These are phyloP conservation scores for Aspergillus ibericus DNA, from an alignment of 2,329 filamentous ascomycete genomes.

Conservation along the genomic window DNA sequence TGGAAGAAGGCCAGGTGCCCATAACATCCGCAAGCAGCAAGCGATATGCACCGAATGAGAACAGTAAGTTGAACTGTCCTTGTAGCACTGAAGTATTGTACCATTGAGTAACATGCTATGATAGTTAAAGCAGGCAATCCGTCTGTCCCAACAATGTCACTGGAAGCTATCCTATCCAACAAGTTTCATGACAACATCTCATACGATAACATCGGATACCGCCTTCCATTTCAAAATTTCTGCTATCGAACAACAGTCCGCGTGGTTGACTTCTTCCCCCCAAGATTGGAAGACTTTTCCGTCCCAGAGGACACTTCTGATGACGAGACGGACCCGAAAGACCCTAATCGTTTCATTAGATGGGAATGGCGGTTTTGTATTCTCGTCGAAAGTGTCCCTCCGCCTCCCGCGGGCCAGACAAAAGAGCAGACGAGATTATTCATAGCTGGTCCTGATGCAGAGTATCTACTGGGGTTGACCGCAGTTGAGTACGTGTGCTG, in stretches of 20 bases:
- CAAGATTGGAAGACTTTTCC: constrained; percentile 69
- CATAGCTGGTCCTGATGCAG: constrained; percentile 62
- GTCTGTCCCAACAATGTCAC: constrained; percentile 39
- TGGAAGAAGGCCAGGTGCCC: constrained; percentile 31
- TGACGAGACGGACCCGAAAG: constrained; percentile 33
- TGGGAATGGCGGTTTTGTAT: constrained; percentile 89
- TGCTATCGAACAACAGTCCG: constrained; percentile 70
- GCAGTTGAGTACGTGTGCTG: constrained; percentile 53
- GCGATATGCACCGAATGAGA: constrained; percentile 40
- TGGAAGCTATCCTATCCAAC: constrained; percentile 53
- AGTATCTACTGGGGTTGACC: constrained; percentile 56
- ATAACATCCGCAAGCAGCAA: constrained; percentile 25
- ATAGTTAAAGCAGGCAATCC: constrained; percentile 51
- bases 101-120: constrained; percentile 9
- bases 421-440: constrained; percentile 63
- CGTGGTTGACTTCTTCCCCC: constrained; percentile 79
- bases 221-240: constrained; percentile 70
- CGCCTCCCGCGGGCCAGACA: constrained; percentile 33
- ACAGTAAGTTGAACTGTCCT: constrained; percentile 37
- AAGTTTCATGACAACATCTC: constrained; percentile 49
- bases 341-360: constrained; percentile 23
- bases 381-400: constrained; percentile 68
- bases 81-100: not conserved
- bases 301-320: constrained; percentile 43
- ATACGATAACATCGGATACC: constrained; percentile 45